These are phyloP conservation scores for Zalerion maritima DNA, from an alignment of 495 filamentous ascomycete species.

Conservation along the genomic window DNA sequence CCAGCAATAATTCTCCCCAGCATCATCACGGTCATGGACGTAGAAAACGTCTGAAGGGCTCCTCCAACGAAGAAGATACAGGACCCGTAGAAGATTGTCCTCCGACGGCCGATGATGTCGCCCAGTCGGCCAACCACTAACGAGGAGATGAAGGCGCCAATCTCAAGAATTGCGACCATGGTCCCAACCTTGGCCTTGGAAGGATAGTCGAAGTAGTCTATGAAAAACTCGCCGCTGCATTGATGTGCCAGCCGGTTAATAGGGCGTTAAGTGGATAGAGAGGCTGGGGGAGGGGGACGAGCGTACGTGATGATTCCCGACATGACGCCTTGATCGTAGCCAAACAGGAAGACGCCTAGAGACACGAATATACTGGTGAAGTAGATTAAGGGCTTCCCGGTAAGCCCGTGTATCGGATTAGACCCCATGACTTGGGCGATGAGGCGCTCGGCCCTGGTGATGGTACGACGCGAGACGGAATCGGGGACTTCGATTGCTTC, in stretches of 20 bases:
- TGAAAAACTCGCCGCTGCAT: slow-evolving; percentile 66
- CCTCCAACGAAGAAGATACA: slow-evolving; percentile 85
- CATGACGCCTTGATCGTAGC: slow-evolving; percentile 99
- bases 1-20: slow-evolving; percentile 81
- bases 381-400: slow-evolving; percentile 89
- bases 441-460: slow-evolving; percentile 48
- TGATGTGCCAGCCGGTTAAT: slow-evolving; percentile 5
- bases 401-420: slow-evolving; percentile 73
- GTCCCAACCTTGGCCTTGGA: slow-evolving; percentile 74
- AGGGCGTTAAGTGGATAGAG: slow-evolving; percentile 2
- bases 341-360: slow-evolving; percentile 92
- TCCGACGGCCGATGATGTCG: slow-evolving; percentile 79
- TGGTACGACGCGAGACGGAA: slow-evolving; percentile 43
- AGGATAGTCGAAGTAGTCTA: slow-evolving; percentile 82
- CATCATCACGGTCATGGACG: slow-evolving; percentile 82
- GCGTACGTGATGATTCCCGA: slow-evolving; percentile 96
- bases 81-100: slow-evolving; percentile 87
- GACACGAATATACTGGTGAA: slow-evolving; percentile 98
- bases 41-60: slow-evolving; percentile 68
- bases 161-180: slow-evolving; percentile 91
- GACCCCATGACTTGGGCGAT: slow-evolving; percentile 71
- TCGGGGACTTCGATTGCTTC: slow-evolving; percentile 73
- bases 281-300: slow-evolving; percentile 2
- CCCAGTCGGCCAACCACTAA: slow-evolving; percentile 78
- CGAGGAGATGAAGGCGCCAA: slow-evolving; percentile 86